Percentiles rank a stretch among this genome's conserved stretches.
phyloP scores from a whole-genome alignment of 1,284 basidiomycete genomes.

The Apiotrichum montevideense region DNA sequence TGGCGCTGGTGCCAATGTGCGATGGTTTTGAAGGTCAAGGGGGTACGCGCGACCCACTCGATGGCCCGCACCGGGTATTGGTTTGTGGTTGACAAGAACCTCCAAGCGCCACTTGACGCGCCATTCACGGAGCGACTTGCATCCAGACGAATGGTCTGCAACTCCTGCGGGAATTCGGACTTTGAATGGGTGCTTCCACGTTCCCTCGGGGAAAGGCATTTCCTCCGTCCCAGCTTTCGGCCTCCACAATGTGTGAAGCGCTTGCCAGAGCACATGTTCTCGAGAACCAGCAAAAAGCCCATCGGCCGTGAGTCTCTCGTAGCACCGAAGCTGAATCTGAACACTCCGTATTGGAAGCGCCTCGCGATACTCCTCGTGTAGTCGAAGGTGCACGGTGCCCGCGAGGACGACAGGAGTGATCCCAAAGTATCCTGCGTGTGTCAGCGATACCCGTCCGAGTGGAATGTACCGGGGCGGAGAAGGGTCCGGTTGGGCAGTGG shows the following conservation, averaged over 20 bases:
- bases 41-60: conserved; percentile 25
- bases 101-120: conserved; percentile 37
- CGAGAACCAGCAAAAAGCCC: conserved; percentile 7
- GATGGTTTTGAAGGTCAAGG: conserved; percentile 29
- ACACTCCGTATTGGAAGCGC: conserved; percentile 25
- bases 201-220: background rate
- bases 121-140: conserved; percentile 31
- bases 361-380: conserved; percentile 14
- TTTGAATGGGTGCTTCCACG: conserved; percentile 28
- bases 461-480: background rate
- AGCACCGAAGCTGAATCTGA: conserved; percentile 25
- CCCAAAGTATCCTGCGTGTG: conserved; percentile 30
- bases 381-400: conserved; percentile 23
- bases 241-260: conserved; percentile 19
- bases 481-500: background rate
- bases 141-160: conserved; percentile 13
- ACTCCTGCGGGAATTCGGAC: conserved; percentile 29
- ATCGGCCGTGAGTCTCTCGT: conserved; percentile 21
- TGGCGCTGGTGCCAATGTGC: conserved; percentile 4
- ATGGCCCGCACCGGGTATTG: conserved; percentile 34
- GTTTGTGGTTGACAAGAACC: conserved; percentile 32
- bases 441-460: too few relatives aligned
- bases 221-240: conserved; percentile 13
- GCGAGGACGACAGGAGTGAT: conserved; percentile 30
- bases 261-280: conserved; percentile 31